Evolutionary conservation across 139 green algal genomes (phyloP).

Genomic region (Tetradesmus lagerheimii): DNA sequence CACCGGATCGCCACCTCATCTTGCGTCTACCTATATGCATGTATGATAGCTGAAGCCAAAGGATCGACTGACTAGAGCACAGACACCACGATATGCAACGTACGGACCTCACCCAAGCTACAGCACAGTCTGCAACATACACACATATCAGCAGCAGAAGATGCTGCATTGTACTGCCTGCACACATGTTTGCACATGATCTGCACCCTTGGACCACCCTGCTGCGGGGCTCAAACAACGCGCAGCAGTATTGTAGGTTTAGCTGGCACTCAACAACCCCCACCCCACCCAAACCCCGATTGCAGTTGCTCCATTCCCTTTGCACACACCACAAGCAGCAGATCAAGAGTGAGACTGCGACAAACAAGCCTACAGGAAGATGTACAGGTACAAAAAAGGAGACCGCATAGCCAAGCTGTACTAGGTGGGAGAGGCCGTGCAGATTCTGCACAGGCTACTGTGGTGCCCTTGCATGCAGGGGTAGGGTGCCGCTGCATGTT

Average conservation of each 20-base stretch:
- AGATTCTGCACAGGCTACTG: neutral
- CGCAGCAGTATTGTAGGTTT: neutral
- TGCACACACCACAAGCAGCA: neutral
- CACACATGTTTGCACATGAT: neutral
- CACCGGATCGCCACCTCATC: too few species aligned
- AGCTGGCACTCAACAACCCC: neutral
- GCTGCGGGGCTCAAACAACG: neutral
- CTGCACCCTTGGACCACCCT: too few species aligned
- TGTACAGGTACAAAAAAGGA: neutral
- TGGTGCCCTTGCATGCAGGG: too few species aligned
- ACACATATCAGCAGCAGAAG: neutral
- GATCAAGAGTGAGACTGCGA: neutral
- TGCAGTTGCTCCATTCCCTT: neutral
- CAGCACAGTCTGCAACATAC: too few species aligned
- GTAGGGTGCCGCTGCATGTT: too few species aligned
- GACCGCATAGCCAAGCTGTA: neutral
- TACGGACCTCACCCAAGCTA: too few species aligned
- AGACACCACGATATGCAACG: too few species aligned
- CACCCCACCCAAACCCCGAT: too few species aligned
- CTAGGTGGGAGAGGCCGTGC: neutral
- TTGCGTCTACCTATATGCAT: too few species aligned
- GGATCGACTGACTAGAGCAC: too few species aligned
- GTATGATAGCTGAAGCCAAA: too few species aligned
- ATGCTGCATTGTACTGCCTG: too few species aligned
- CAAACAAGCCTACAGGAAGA: neutral